phyloP scores from a whole-genome alignment of 306 rosid species.

The Quercus parvula region DNA sequence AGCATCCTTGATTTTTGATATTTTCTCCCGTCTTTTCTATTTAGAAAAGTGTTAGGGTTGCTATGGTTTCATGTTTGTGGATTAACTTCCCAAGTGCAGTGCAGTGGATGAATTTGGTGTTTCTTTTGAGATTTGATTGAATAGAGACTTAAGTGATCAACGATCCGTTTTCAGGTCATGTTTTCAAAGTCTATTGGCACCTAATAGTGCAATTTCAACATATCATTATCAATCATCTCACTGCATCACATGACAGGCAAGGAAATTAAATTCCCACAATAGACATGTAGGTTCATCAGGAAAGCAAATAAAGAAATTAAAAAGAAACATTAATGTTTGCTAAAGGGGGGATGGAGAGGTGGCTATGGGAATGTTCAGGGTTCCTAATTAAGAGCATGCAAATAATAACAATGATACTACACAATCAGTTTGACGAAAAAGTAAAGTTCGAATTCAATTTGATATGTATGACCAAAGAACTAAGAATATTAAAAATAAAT shows the following conservation, averaged over 20 bases:
- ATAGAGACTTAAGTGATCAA: conserved; percentile 48
- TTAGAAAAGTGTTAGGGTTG: conserved; percentile 37
- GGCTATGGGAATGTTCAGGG: neutral
- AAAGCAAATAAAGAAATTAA: neutral
- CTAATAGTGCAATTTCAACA: neutral
- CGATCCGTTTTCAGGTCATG: conserved; percentile 26
- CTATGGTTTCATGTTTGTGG: conserved; percentile 30
- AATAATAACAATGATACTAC: neutral
- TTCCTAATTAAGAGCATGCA: neutral
- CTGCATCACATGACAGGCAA: neutral
- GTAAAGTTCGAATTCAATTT: neutral
- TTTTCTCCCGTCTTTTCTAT: neutral
- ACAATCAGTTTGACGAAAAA: neutral
- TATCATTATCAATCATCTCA: neutral
- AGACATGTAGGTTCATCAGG: neutral
- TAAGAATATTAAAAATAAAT: too few species aligned
- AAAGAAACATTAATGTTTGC: neutral
- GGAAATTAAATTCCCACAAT: too few species aligned
- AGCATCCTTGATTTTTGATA: too few species aligned
- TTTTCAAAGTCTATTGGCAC: conserved; percentile 21
- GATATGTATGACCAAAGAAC: neutral
- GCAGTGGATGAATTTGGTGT: conserved; percentile 23
- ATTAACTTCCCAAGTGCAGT: conserved; percentile 20
- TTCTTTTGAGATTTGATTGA: conserved; percentile 49
- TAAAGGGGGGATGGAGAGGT: neutral